phyloP scores from a whole-genome alignment of 768 basidiomycete species.

The Clavaria fumosa region DNA sequence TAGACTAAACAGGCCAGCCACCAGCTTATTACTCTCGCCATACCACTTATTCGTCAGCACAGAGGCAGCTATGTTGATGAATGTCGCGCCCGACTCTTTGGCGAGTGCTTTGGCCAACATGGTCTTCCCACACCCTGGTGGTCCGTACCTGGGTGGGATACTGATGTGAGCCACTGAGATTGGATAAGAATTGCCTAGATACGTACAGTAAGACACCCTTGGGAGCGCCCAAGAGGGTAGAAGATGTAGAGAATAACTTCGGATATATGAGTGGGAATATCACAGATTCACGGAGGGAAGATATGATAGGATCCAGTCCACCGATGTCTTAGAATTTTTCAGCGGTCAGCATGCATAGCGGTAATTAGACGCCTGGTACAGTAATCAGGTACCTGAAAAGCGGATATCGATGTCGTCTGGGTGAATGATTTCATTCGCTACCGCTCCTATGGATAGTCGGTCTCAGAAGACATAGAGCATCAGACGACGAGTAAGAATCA shows the following conservation, averaged over 20 bases:
- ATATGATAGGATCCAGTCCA: conserved; percentile 81
- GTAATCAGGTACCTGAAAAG: conserved; percentile 50
- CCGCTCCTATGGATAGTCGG: conserved; percentile 44
- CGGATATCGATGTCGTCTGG: conserved; percentile 73
- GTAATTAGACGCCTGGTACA: too few relatives aligned
- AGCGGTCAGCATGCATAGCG: neutral
- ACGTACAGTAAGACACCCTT: conserved; percentile 91
- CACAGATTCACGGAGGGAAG: conserved; percentile 83
- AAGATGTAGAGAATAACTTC: conserved; percentile 66
- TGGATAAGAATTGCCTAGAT: too few relatives aligned
- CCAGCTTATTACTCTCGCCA: conserved; percentile 30
- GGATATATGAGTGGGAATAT: conserved; percentile 92
- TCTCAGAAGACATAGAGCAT: neutral
- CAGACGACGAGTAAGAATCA: conserved; percentile 4
- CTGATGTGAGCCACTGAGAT: too few relatives aligned
- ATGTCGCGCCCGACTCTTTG: conserved; percentile 93
- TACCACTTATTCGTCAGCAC: conserved; percentile 74
- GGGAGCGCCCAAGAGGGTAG: conserved; percentile 75
- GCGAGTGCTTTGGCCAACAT: conserved; percentile 99
- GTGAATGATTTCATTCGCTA: conserved; percentile 86
- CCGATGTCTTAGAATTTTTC: conserved; percentile 53
- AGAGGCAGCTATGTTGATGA: conserved; percentile 75
- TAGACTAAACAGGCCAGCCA: neutral
- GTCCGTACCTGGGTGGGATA: too few relatives aligned
- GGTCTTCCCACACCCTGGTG: conserved; percentile 97